Base-by-base conservation (phyloP, 2,329 filamentous ascomycete genomes). In the Penicillium sp. region DNA sequence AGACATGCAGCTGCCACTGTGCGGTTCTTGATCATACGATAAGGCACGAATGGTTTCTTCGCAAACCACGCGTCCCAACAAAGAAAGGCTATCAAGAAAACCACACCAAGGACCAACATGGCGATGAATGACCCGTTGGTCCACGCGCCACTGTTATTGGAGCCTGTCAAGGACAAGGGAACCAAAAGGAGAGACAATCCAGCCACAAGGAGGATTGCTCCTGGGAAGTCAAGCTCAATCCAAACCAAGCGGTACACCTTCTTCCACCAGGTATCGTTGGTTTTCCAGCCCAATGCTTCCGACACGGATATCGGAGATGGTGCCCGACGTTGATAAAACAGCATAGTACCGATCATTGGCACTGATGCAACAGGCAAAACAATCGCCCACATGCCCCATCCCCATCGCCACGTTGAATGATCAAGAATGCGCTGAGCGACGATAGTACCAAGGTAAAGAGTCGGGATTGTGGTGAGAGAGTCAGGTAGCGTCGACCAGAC, bases 401-500 rank as follows among this genome's bases (percentile, higher is more conserved):
- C 74, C 74, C 74, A 77, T 29, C 75, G 68, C 75, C 75, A 77
- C 1, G 69, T 69, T 0, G 73, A 68, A 51, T 74, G 61, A 2
- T 66, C 60, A 1, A 76, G 65, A 10, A 77, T 63, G 8, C 61
- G 64, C 7, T 75, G 67, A 7, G 65, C 71, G 1, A 76, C 62
- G 2, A 64, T 64, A 2, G 82, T 78, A 1, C 84, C 84, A 35
- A 84, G 76, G 80, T 83, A 87, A 4, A 84, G 79, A 2, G 62
- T 60, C 0, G 61, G 61, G 6, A 66, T 43, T 2, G 58, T 62
- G 8, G 82, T 87, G 54, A 83, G 74, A 14, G 86, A 73, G 61
- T 85, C 86, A 0, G 84, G 84, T 14, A 82, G 71, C 2, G 80
- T 82, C 3, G 81, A 82, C 60, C 84, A 78, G 3, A 87, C 67